These are phyloP conservation scores for Clonostachys rosea DNA, from an alignment of 2,329 filamentous ascomycete species.

Conservation along the genomic window DNA sequence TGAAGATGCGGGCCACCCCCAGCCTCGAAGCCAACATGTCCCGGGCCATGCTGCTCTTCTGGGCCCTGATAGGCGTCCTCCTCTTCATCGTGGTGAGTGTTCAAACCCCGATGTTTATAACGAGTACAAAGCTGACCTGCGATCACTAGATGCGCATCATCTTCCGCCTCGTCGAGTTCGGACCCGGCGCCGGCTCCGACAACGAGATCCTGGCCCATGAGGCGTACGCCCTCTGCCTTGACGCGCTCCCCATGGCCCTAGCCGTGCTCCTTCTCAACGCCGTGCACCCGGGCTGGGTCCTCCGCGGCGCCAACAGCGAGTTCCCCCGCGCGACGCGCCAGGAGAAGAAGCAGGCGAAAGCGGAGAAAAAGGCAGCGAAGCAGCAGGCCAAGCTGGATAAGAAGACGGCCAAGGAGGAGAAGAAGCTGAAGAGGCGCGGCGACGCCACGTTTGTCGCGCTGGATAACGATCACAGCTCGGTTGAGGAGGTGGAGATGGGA, in stretches of 20 bases:
- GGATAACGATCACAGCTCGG: background rate
- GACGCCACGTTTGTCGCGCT: background rate
- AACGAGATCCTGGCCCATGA: slow-evolving; percentile 45
- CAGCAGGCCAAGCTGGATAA: background rate
- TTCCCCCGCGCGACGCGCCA: slow-evolving; percentile 23
- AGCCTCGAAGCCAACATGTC: slow-evolving; percentile 8
- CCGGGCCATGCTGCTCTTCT: slow-evolving; percentile 11
- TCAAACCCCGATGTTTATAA: background rate
- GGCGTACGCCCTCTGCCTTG: slow-evolving; percentile 42
- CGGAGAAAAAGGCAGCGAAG: slow-evolving; percentile 17
- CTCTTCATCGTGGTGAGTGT: slow-evolving; percentile 25
- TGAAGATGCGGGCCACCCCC: background rate
- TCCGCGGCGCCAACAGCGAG: slow-evolving; percentile 33
- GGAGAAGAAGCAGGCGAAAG: slow-evolving; percentile 32
- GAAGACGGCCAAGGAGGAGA: background rate
- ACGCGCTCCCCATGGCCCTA: slow-evolving; percentile 53
- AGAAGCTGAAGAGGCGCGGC: background rate
- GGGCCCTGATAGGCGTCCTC: slow-evolving; percentile 22
- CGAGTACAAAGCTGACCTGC: background rate
- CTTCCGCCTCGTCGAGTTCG: slow-evolving; percentile 55
- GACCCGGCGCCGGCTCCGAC: slow-evolving; percentile 30
- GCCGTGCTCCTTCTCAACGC: slow-evolving; percentile 30
- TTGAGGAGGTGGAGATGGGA: background rate
- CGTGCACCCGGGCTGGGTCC: slow-evolving; percentile 36
- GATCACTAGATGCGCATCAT: slow-evolving; percentile 45